Base-by-base conservation (phyloP, 2,329 filamentous ascomycete species). In the Trichoderma polysporum region DNA sequence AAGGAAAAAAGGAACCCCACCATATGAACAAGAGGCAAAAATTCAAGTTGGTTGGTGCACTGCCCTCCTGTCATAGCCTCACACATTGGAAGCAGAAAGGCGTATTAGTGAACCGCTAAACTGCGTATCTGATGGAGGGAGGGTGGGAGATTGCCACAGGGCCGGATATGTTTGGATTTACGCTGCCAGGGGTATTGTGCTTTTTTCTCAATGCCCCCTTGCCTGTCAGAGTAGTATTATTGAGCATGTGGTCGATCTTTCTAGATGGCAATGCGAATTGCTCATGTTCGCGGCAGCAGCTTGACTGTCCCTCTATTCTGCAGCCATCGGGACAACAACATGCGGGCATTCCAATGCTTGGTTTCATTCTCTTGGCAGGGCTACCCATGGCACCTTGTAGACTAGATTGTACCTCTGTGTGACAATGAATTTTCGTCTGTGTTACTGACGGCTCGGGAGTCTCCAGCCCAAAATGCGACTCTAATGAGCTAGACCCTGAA, bases 381-480 rank as follows among this genome's bases (percentile, higher is more conserved):
- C 17, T 41, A 41, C 19, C 39, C 39, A n/a, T 41, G 39, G 7
- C 39, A 41, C 39, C 39, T 35, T 35, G 37, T 1, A 5, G 2
- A 17, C 37, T 1, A 4, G 41, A 45, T 19, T 19, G n/a, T 17
- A 45, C n/a, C n/a, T 45, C n/a, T 45, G 41, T 45, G 41, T 10
- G 41, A 22, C 41, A 12, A 45, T 45, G n/a, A 61, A 19, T 37
- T 27, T 27, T 35, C 22, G 58, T 45, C 41, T 50, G 31, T 45
- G 31, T 50, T 37, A 15, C 58, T 61, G 58, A 35, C 47, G 47
- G 59, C 59, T 52, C 33, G 47, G 39, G 33, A 62, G 59, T 25
- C 59, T 62, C 27, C 59, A 62, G 47, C 59, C 49, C 47, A 52
- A 19, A 62, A 52, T 52, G 60, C 60, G 35, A 41, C 60, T 63